These are phyloP conservation scores for Alectoria sarmentosa DNA, from an alignment of 495 filamentous ascomycete genomes.

Conservation along the genomic window DNA sequence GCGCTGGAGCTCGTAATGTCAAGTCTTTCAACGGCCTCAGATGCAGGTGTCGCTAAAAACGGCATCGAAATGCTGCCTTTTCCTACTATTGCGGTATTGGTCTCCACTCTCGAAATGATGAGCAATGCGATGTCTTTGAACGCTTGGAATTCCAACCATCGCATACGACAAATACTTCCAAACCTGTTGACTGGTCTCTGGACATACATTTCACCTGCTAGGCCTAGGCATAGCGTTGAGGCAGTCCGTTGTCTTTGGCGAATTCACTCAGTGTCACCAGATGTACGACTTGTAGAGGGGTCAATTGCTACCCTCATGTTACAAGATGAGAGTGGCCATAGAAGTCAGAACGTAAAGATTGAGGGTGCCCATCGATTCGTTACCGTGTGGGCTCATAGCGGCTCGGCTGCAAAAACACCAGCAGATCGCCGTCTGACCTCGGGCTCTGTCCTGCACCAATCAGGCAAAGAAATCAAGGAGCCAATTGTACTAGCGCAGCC, in stretches of 20 bases:
- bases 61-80: conserved; percentile 5
- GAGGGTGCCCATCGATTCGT: conserved; percentile 59
- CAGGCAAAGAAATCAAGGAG: conserved; percentile 36
- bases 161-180: conserved; percentile 18
- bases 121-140: conserved; percentile 5
- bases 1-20: conserved; percentile 6
- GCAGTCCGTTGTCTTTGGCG: conserved; percentile 80
- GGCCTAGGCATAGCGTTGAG: conserved; percentile 90
- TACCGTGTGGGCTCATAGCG: conserved; percentile 72
- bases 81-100: conserved; percentile 43
- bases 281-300: conserved; percentile 64
- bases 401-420: conserved; percentile 27
- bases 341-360: conserved; percentile 27
- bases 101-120: conserved; percentile 48
- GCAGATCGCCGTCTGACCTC: conserved; percentile 10
- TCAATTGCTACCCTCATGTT: conserved; percentile 70
- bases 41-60: background rate
- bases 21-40: conserved; percentile 11
- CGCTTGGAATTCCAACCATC: conserved; percentile 21
- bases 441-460: conserved; percentile 34
- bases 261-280: conserved; percentile 58
- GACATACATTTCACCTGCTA: conserved; percentile 68
- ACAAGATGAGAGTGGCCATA: conserved; percentile 42
- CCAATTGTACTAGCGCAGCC: conserved; percentile 69
- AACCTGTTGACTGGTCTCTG: conserved; percentile 65